phyloP scores from a whole-genome alignment of 108 stramenopile species.

The Skeletonema grethae region DNA sequence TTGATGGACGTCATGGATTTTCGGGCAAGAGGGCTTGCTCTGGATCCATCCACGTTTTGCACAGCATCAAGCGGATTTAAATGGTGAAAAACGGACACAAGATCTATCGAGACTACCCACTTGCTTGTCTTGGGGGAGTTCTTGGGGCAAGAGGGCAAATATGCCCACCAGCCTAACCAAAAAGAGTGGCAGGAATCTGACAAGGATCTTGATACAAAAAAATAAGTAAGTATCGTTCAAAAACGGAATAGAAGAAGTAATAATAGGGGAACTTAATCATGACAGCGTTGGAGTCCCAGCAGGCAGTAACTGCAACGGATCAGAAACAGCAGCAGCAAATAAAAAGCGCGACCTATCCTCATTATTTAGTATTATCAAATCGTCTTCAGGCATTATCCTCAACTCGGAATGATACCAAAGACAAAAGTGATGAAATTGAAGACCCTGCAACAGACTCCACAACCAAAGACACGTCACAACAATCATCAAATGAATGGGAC shows the following conservation, averaged over 20 bases:
- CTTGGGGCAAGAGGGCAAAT: background rate
- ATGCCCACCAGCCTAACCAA: too few relatives aligned
- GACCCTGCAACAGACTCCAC: background rate
- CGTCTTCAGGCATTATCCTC: background rate
- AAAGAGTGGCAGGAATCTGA: too few relatives aligned
- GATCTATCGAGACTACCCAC: background rate
- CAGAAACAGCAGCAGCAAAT: background rate
- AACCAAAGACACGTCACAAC: background rate
- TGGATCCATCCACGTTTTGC: background rate
- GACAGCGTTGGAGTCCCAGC: background rate
- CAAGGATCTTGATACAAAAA: too few relatives aligned
- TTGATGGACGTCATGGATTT: too few relatives aligned
- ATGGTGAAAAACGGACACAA: background rate
- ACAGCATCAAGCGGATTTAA: too few relatives aligned
- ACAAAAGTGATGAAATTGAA: background rate
- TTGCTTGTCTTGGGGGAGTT: background rate
- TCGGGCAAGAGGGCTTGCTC: background rate
- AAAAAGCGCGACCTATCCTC: background rate
- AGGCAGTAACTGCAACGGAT: background rate
- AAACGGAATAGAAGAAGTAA: too few relatives aligned
- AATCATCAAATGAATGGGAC: conserved; percentile 14
- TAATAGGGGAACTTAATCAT: too few relatives aligned
- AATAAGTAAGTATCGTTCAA: too few relatives aligned
- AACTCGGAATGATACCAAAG: background rate
- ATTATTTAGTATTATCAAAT: background rate